These are phyloP conservation scores for Acanthamoeba royreba DNA, from an alignment of 208 protist species.

Conservation along the genomic window DNA sequence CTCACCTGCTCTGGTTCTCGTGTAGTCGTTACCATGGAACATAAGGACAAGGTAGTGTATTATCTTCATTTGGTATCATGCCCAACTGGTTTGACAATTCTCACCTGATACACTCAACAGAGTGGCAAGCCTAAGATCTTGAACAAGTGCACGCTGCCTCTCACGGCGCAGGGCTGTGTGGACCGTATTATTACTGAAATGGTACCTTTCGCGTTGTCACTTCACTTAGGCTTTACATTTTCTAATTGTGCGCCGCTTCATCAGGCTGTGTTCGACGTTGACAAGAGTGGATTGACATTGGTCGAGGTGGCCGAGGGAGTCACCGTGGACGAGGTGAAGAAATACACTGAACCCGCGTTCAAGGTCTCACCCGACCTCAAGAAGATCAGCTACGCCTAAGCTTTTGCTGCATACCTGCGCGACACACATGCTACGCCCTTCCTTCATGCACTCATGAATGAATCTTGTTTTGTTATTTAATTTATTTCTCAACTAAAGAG, in stretches of 20 bases:
- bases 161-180: constrained; percentile 89
- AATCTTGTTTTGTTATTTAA: too few relatives aligned
- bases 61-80: constrained; percentile 46
- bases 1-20: constrained; percentile 81
- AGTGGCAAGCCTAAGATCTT: constrained; percentile 91
- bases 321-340: constrained; percentile 81
- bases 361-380: background rate
- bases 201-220: constrained; percentile 35
- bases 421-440: too few relatives aligned
- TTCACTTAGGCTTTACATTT: background rate
- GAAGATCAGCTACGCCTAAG: background rate
- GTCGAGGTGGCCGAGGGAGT: constrained; percentile 90
- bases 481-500: too few relatives aligned
- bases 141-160: constrained; percentile 88
- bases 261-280: constrained; percentile 92
- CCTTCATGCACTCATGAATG: too few relatives aligned
- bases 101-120: too few relatives aligned
- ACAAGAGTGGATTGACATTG: constrained; percentile 82
- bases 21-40: constrained; percentile 96
- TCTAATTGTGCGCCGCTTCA: background rate
- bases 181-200: constrained; percentile 95
- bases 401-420: background rate
- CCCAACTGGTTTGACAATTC: background rate
- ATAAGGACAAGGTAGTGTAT: constrained; percentile 86
- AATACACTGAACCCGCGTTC: constrained; percentile 21